Conservation (phyloP, 2,329 filamentous ascomycete genomes). For the Camptophora hylomeconis region DNA sequence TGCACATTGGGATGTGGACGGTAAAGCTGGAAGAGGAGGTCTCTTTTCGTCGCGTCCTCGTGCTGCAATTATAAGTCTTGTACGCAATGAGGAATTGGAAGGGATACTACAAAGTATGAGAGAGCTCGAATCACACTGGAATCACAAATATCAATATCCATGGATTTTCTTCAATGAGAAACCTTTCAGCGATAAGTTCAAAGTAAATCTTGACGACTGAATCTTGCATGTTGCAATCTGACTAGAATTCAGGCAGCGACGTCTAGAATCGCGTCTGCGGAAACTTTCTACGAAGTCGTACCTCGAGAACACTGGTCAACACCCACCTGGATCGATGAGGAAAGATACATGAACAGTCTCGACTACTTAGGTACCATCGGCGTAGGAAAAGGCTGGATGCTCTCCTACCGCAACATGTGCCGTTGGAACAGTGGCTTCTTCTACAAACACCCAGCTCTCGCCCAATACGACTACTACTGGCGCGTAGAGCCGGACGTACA, state of each 20-base stretch:
- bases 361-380: conserved; percentile 23
- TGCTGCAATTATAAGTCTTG: conserved; percentile 23
- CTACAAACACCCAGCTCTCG: conserved; percentile 27
- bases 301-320: conserved; percentile 21
- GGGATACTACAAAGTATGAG: conserved; percentile 23
- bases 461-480: conserved; percentile 47
- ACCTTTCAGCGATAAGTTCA: conserved; percentile 23
- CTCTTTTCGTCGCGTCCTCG: conserved; percentile 13
- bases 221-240: not conserved
- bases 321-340: conserved; percentile 19
- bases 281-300: conserved; percentile 21
- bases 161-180: conserved; percentile 27
- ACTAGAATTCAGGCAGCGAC: conserved; percentile 18
- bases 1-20: conserved; percentile 9
- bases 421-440: conserved; percentile 29
- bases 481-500: conserved; percentile 47
- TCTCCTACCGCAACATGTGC: conserved; percentile 28
- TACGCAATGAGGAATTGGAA: conserved; percentile 22
- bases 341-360: conserved; percentile 21
- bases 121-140: conserved; percentile 23
- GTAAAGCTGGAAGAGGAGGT: conserved; percentile 1
- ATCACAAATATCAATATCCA: conserved; percentile 22
- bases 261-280: conserved; percentile 19
- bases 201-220: conserved; percentile 9
- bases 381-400: conserved; percentile 23